phyloP scores from a whole-genome alignment of 2,329 filamentous ascomycete genomes.

The Penicillium brasilianum region DNA sequence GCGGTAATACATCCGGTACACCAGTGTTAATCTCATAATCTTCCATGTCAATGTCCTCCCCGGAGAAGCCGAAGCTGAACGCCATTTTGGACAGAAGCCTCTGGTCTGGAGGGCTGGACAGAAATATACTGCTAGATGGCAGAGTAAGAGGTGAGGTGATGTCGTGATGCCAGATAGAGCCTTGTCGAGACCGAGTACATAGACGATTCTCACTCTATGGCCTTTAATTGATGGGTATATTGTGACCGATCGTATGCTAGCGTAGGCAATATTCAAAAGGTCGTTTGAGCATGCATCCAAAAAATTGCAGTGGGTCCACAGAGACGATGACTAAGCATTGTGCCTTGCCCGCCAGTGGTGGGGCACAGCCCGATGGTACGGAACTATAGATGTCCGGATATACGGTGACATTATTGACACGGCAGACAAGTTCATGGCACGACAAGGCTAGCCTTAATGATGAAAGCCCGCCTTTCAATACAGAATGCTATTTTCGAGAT shows the following conservation, averaged over 20 bases:
- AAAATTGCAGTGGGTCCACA: slow-evolving; percentile 24
- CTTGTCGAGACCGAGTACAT: too few species aligned
- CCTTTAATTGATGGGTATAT: too few species aligned
- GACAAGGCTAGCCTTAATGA: too few species aligned
- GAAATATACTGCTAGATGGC: neutral
- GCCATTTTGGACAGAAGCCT: slow-evolving; percentile 29
- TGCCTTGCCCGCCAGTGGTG: neutral
- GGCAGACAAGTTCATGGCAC: too few species aligned
- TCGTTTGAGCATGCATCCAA: slow-evolving; percentile 14
- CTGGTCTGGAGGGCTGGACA: neutral
- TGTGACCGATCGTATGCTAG: neutral
- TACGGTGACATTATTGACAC: too few species aligned
- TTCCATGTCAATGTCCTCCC: slow-evolving; percentile 62
- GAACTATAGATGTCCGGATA: neutral
- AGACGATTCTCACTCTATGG: too few species aligned
- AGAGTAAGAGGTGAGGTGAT: neutral
- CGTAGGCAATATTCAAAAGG: neutral
- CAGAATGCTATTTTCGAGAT: too few species aligned
- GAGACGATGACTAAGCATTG: slow-evolving; percentile 21
- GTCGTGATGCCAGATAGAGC: too few species aligned
- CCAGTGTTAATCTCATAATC: slow-evolving; percentile 36
- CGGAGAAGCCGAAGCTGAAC: slow-evolving; percentile 63
- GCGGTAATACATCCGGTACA: slow-evolving; percentile 19
- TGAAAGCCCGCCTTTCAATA: too few species aligned
- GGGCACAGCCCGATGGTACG: neutral